Evolutionary conservation across 2,329 filamentous ascomycete genomes (phyloP).

Genomic region (Arthrobotrys iridis): DNA sequence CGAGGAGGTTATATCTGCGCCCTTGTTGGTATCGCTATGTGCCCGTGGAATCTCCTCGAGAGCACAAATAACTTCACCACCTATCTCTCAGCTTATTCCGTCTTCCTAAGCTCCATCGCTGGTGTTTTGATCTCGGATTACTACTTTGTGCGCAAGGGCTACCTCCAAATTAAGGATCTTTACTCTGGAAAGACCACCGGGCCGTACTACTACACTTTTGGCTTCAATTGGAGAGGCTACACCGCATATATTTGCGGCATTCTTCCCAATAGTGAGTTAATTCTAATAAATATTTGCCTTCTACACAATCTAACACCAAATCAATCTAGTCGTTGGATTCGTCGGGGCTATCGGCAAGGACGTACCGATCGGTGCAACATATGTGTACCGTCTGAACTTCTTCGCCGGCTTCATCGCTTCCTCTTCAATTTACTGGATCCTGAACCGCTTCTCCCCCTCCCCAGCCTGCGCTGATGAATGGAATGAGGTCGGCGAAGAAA

Average conservation of each 20-base stretch:
- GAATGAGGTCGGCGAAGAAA: slow-evolving; percentile 77
- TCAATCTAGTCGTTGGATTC: slow-evolving; percentile 92
- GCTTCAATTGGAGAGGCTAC: slow-evolving; percentile 85
- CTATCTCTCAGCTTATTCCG: slow-evolving; percentile 89
- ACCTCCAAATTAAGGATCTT: slow-evolving; percentile 78
- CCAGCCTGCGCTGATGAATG: slow-evolving; percentile 78
- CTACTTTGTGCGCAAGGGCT: slow-evolving; percentile 84
- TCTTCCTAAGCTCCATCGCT: slow-evolving; percentile 92
- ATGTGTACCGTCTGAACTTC: slow-evolving; percentile 91
- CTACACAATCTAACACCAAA: slow-evolving; percentile 63
- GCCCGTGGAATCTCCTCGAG: slow-evolving; percentile 82
- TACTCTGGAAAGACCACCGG: slow-evolving; percentile 75
- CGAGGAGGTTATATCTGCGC: slow-evolving; percentile 89
- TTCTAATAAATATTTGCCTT: neutral
- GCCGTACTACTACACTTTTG: slow-evolving; percentile 78
- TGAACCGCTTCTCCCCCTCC: slow-evolving; percentile 76
- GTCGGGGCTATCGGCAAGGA: slow-evolving; percentile 77
- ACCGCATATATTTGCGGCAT: slow-evolving; percentile 74
- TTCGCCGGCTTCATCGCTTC: slow-evolving; percentile 84
- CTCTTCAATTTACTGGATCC: slow-evolving; percentile 71
- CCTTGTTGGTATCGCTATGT: slow-evolving; percentile 81
- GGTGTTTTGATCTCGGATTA: slow-evolving; percentile 92
- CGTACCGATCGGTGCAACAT: slow-evolving; percentile 81
- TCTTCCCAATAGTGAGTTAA: slow-evolving; percentile 37
- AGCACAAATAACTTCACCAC: slow-evolving; percentile 85